Conservation (phyloP, 257 asterid species). For the Solanum habrochaites region DNA sequence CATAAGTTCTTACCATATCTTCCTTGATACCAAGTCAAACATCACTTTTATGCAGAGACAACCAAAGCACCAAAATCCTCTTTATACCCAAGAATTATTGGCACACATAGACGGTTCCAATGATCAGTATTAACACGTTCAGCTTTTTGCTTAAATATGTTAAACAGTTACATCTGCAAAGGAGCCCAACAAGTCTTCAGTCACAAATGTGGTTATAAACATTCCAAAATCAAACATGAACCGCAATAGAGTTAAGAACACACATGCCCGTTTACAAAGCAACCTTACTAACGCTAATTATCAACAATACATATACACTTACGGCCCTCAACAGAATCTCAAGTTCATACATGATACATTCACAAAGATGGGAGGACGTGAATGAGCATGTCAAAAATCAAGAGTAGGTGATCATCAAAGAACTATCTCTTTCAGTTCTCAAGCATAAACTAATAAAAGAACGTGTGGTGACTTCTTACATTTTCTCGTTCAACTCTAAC, state of each 20-base stretch:
- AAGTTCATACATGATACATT: neutral
- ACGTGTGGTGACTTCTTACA: neutral
- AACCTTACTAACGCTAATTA: neutral
- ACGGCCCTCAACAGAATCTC: neutral
- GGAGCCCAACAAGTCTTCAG: neutral
- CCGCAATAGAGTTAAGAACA: neutral
- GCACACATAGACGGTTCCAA: neutral
- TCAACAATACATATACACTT: neutral
- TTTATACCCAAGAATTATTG: neutral
- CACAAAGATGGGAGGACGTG: neutral
- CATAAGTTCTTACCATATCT: conserved; percentile 75
- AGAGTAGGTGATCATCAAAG: neutral
- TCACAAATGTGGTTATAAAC: neutral
- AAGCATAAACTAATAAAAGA: neutral
- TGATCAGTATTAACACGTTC: neutral
- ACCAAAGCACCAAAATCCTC: conserved; percentile 6
- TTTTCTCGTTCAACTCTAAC: neutral
- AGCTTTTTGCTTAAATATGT: neutral
- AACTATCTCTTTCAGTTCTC: neutral
- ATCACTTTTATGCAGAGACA: no score
- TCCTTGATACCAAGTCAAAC: conserved; percentile 79
- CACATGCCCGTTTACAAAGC: neutral
- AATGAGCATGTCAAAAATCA: neutral
- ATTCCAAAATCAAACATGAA: neutral
- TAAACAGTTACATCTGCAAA: conserved; percentile 1